These are phyloP conservation scores for Polychaeton citri DNA, from an alignment of 2,329 filamentous ascomycete species.

Conservation along the genomic window DNA sequence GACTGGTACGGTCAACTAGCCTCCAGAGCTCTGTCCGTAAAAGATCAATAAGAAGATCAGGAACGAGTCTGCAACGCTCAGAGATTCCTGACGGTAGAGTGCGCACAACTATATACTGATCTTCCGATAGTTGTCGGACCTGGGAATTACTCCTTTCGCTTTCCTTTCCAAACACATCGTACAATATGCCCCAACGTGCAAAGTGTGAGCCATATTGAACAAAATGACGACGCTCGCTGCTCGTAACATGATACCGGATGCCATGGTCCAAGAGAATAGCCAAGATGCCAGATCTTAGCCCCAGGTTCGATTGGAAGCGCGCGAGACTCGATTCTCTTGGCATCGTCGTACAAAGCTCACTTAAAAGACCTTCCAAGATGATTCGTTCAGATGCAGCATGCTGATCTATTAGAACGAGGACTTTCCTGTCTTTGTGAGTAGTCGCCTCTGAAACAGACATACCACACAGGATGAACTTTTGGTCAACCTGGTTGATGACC, in stretches of 20 bases:
- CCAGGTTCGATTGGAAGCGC: slow-evolving; percentile 19
- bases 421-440: slow-evolving; percentile 8
- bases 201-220: slow-evolving; percentile 44
- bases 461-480: slow-evolving; percentile 72
- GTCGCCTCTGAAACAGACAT: slow-evolving; percentile 23
- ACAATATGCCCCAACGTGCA: slow-evolving; percentile 59
- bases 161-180: slow-evolving; percentile 31
- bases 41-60: slow-evolving; percentile 57
- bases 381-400: slow-evolving; percentile 89
- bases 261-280: slow-evolving; percentile 39
- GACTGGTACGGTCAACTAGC: slow-evolving; percentile 31
- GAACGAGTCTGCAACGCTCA: slow-evolving; percentile 62
- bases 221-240: slow-evolving; percentile 26
- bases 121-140: slow-evolving; percentile 4
- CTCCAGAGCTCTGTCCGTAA: slow-evolving; percentile 64
- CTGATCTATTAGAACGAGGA: slow-evolving; percentile 73
- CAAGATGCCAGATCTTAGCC: slow-evolving; percentile 17
- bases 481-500: slow-evolving; percentile 72
- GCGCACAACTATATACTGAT: slow-evolving; percentile 28
- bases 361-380: slow-evolving; percentile 61
- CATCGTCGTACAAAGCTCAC: slow-evolving; percentile 34
- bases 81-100: slow-evolving; percentile 58
- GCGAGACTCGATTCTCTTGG: slow-evolving; percentile 2
- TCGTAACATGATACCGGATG: slow-evolving; percentile 20
- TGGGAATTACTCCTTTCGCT: background rate